Conservation (phyloP, 179 eudicot genomes). For the Sideroxylon spinosum region DNA sequence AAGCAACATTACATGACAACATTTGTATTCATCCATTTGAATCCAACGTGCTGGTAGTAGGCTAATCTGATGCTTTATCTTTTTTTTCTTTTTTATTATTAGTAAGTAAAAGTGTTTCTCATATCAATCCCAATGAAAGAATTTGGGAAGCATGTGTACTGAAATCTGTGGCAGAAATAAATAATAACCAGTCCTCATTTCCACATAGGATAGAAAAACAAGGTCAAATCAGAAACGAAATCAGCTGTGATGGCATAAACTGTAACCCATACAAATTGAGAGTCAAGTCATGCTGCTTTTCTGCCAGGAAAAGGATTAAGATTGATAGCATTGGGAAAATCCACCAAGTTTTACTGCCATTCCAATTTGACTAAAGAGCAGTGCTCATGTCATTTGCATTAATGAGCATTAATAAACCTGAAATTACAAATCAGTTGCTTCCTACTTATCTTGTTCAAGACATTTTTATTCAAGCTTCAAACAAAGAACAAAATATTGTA, state of each 20-base stretch:
- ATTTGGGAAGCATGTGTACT: not conserved
- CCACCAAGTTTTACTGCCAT: not conserved
- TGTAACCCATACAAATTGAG: too few relatives aligned
- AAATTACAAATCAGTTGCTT: not conserved
- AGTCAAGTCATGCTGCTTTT: too few relatives aligned
- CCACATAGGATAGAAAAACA: not conserved
- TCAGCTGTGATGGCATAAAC: not conserved
- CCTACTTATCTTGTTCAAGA: not conserved
- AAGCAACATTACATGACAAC: not conserved
- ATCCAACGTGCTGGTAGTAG: constrained; percentile 1
- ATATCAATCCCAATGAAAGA: not conserved
- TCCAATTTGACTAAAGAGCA: not conserved
- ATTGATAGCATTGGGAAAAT: not conserved
- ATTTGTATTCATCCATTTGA: not conserved
- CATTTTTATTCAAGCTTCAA: not conserved
- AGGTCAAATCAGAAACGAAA: not conserved
- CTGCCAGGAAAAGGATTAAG: not conserved
- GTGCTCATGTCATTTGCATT: not conserved
- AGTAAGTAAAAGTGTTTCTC: too few relatives aligned
- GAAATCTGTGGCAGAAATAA: not conserved
- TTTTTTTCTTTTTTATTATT: too few relatives aligned
- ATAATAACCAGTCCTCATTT: not conserved
- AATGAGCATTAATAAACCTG: not conserved
- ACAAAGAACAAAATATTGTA: too few relatives aligned
- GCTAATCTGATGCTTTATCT: not conserved